Evolutionary conservation across 2,329 filamentous ascomycete species (phyloP), one percentile per base, ranked within the genome.

Genomic region (Sporothrix mexicana): DNA sequence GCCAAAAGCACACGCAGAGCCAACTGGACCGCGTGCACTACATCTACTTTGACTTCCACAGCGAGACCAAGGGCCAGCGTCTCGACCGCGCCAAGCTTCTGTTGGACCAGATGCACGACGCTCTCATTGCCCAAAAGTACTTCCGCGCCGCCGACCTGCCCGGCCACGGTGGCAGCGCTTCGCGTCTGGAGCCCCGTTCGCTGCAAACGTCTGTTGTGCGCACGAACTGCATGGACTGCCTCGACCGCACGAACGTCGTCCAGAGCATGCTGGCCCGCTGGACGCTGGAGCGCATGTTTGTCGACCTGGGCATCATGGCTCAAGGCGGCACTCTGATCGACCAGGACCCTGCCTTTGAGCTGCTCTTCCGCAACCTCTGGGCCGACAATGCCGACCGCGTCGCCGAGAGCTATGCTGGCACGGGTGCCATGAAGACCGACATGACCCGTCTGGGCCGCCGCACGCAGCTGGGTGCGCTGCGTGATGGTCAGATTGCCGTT

Each of bases 141-240:
- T 99, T 98, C 87, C 92, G 94, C 75, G 95, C 93, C 51, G 90
- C 95, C 41, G 94, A 98, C 80, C 92, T 92, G 84, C 93, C 94
- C 1, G 80, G 85, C 68, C 86, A 90, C 73, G 92, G 92, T 43
- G 88, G 89, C 77, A 80, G 85, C 66, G 87, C 91, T 72, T 93
- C 91, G 30, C 89, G 88, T 20, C 86, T 98, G 13, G 95, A 98
- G 77, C 89, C 94, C 47, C 91, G 94, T 75, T 91, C 89, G 74
- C 87, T 89, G 76, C 96, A 99, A 85, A 93, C 90, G 0, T 94
- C 93, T 74, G 95, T 98, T 17, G 95, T 99, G 76, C 91, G 96
- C 71, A 98, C 96, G 53, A 99, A 99, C 81, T 99, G 96, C 84
- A 99, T 99, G 96, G 96, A 99, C 82, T 99, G 97, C 77, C 88